Conservation (phyloP, 495 filamentous ascomycete species). For the Neurospora sp. region DNA sequence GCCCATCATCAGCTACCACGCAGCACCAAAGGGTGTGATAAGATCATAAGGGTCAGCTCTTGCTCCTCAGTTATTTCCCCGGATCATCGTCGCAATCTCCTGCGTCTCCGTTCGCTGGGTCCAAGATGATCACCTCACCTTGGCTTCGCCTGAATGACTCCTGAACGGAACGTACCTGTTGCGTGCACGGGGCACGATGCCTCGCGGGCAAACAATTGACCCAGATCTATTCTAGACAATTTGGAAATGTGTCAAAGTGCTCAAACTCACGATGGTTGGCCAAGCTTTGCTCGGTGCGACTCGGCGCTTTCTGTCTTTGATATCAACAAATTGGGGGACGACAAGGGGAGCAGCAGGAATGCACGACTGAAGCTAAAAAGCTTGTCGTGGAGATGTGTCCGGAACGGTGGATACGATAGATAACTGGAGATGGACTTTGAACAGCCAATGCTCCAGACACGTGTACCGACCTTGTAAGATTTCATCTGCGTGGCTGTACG, state of each 20-base stretch:
- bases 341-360: neutral
- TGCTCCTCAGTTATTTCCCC: neutral
- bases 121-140: neutral
- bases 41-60: neutral
- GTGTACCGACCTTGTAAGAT: neutral
- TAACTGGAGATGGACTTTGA: neutral
- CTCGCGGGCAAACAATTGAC: neutral
- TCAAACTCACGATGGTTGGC: neutral
- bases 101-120: neutral
- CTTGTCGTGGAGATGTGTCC: neutral
- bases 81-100: neutral
- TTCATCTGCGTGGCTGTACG: neutral
- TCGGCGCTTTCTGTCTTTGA: neutral
- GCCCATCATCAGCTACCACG: neutral
- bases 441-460: neutral
- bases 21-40: neutral
- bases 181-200: neutral
- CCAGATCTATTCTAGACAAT: neutral
- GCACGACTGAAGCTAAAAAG: neutral
- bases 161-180: neutral
- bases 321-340: neutral
- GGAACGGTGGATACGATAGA: neutral
- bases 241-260: neutral
- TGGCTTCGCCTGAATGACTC: neutral
- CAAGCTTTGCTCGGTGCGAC: neutral